These are phyloP conservation scores for Arctostaphylos glauca DNA, from an alignment of 148 eudicot species.

Conservation along the genomic window DNA sequence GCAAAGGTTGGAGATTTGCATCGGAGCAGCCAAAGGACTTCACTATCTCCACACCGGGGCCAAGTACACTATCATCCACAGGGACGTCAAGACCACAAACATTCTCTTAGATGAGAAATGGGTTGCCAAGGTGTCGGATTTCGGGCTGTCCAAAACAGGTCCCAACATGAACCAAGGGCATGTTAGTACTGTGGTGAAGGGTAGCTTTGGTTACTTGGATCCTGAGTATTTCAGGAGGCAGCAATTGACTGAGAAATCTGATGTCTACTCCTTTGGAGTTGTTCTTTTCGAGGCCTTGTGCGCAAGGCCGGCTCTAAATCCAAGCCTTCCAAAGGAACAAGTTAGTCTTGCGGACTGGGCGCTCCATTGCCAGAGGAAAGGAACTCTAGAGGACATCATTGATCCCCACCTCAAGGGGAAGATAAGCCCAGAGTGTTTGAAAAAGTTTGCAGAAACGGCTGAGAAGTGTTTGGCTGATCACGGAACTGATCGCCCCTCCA, in stretches of 20 bases:
- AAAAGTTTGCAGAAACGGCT: slow-evolving; percentile 41
- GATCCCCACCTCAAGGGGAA: slow-evolving; percentile 51
- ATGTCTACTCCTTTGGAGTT: slow-evolving; percentile 55
- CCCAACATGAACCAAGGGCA: slow-evolving; percentile 49
- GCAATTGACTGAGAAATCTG: slow-evolving; percentile 48
- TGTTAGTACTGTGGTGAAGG: slow-evolving; percentile 48
- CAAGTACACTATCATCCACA: slow-evolving; percentile 43
- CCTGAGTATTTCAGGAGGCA: slow-evolving; percentile 50
- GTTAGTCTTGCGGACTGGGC: slow-evolving; percentile 46
- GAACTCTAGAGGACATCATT: slow-evolving; percentile 34
- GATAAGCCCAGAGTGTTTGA: slow-evolving; percentile 35
- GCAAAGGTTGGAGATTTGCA: slow-evolving; percentile 54
- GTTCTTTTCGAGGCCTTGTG: slow-evolving; percentile 49
- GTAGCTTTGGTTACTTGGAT: slow-evolving; percentile 51
- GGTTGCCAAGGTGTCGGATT: slow-evolving; percentile 56
- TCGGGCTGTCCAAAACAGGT: slow-evolving; percentile 50
- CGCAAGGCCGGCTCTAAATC: slow-evolving; percentile 44
- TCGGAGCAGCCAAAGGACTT: slow-evolving; percentile 53
- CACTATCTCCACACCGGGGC: slow-evolving; percentile 52
- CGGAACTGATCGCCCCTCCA: slow-evolving; percentile 45
- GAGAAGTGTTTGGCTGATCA: slow-evolving; percentile 46
- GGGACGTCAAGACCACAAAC: slow-evolving; percentile 52
- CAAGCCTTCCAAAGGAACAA: slow-evolving; percentile 51
- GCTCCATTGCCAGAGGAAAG: slow-evolving; percentile 32
- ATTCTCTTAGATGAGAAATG: slow-evolving; percentile 54